Conservation (phyloP, 2,329 filamentous ascomycete genomes). For the Fusarium marasasianum region DNA sequence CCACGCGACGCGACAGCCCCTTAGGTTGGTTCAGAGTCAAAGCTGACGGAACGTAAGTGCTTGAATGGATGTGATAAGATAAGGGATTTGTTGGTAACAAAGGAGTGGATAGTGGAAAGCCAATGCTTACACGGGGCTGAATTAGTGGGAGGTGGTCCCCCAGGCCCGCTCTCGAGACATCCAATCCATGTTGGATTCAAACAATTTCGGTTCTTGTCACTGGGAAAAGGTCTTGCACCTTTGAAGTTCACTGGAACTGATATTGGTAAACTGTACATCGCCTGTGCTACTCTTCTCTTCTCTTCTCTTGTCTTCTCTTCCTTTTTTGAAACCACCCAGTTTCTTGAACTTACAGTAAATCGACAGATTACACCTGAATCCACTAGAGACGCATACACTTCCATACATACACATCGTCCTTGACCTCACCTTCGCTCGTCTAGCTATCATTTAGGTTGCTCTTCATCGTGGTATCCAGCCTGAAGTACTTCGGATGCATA, state of each 20-base stretch:
- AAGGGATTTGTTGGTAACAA: conserved; percentile 2
- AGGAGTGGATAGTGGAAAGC: background rate
- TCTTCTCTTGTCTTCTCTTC: background rate
- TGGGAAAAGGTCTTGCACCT: conserved; percentile 3
- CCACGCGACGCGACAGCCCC: conserved; percentile 31
- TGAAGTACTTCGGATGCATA: conserved; percentile 78
- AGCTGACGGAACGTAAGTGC: background rate
- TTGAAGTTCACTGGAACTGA: background rate
- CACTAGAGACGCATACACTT: background rate
- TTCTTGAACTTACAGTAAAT: conserved; percentile 5
- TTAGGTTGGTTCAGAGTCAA: background rate
- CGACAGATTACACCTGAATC: background rate
- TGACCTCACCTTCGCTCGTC: background rate
- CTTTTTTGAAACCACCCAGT: background rate
- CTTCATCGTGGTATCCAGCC: conserved; percentile 58
- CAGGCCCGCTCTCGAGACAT: conserved; percentile 2
- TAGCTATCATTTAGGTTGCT: background rate
- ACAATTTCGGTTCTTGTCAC: background rate
- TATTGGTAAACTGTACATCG: conserved; percentile 17
- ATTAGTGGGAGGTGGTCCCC: conserved; percentile 3
- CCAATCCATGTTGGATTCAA: background rate
- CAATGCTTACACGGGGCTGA: background rate
- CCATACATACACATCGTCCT: background rate
- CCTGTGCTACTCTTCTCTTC: background rate
- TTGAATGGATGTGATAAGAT: conserved; percentile 25